Percentiles rank a stretch among this genome's conserved stretches.
Evolutionary conservation across 169 alveolate species (phyloP).

Genomic region (Cyclospora cayetanensis): DNA sequence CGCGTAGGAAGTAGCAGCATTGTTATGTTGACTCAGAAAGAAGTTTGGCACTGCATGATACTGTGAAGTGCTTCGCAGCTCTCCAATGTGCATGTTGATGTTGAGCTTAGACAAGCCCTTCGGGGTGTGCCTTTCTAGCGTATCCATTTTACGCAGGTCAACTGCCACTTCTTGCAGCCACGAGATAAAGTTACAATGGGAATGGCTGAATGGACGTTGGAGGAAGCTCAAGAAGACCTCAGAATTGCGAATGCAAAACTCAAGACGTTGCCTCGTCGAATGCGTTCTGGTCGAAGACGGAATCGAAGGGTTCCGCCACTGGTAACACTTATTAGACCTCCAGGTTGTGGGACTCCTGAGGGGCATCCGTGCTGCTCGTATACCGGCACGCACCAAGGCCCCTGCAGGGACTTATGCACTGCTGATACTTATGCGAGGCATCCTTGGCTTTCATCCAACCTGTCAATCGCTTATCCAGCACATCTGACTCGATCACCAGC

Average conservation of each 20-base stretch:
- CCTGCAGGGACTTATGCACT: background rate
- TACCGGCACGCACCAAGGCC: constrained; percentile 20
- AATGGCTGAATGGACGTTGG: constrained; percentile 62
- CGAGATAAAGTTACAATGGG: constrained; percentile 63
- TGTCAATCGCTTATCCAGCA: background rate
- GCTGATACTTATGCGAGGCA: background rate
- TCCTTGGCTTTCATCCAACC: background rate
- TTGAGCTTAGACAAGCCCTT: too few relatives aligned
- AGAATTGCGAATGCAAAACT: constrained; percentile 51
- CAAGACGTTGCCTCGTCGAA: constrained; percentile 47
- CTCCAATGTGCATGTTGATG: too few relatives aligned
- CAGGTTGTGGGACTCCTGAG: constrained; percentile 5
- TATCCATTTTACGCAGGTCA: background rate
- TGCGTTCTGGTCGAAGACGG: constrained; percentile 56
- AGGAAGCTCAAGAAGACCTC: constrained; percentile 37
- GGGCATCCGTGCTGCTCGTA: constrained; percentile 33
- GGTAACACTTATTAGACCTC: constrained; percentile 26
- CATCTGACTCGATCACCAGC: background rate
- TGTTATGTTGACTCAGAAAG: too few relatives aligned
- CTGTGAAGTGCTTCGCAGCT: too few relatives aligned
- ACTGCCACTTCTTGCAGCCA: constrained; percentile 59
- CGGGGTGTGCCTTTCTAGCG: too few relatives aligned
- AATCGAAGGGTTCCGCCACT: constrained; percentile 42
- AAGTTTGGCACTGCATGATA: too few relatives aligned
- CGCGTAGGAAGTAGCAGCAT: too few relatives aligned